These are phyloP conservation scores for Penicillium canescens DNA, from an alignment of 495 filamentous ascomycete genomes.

Conservation along the genomic window DNA sequence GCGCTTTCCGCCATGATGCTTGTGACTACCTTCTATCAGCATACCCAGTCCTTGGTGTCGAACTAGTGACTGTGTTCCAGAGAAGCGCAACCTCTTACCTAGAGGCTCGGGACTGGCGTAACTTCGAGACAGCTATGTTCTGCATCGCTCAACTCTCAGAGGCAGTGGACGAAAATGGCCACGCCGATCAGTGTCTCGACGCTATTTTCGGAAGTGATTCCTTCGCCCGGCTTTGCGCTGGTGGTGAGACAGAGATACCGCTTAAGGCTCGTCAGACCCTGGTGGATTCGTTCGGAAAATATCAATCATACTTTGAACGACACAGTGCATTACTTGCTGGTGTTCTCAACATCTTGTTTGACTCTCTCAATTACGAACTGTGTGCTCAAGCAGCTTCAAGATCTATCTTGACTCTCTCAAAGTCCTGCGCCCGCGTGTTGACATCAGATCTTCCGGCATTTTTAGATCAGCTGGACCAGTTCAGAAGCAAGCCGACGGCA, in stretches of 20 bases:
- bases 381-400: conserved; percentile 73
- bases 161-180: conserved; percentile 63
- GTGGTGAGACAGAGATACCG: conserved; percentile 52
- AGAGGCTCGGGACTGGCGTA: conserved; percentile 62
- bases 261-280: conserved; percentile 74
- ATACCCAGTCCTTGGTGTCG: conserved; percentile 67
- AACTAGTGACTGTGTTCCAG: conserved; percentile 69
- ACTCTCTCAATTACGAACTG: conserved; percentile 63
- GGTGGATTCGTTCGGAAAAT: conserved; percentile 74
- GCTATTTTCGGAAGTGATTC: conserved; percentile 68
- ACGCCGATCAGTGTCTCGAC: conserved; percentile 66
- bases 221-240: conserved; percentile 53
- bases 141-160: conserved; percentile 78
- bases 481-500: conserved; percentile 58
- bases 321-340: conserved; percentile 68
- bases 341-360: conserved; percentile 81
- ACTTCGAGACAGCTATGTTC: conserved; percentile 79
- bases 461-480: conserved; percentile 71
- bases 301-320: conserved; percentile 78
- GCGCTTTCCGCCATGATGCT: conserved; percentile 77
- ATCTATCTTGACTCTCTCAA: conserved; percentile 78
- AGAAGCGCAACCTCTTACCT: conserved; percentile 62
- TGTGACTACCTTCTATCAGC: conserved; percentile 76
- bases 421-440: conserved; percentile 71
- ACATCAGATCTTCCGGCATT: conserved; percentile 73